Conservation (phyloP, 805 yeast genomes). For the Metschnikowia shivogae region DNA sequence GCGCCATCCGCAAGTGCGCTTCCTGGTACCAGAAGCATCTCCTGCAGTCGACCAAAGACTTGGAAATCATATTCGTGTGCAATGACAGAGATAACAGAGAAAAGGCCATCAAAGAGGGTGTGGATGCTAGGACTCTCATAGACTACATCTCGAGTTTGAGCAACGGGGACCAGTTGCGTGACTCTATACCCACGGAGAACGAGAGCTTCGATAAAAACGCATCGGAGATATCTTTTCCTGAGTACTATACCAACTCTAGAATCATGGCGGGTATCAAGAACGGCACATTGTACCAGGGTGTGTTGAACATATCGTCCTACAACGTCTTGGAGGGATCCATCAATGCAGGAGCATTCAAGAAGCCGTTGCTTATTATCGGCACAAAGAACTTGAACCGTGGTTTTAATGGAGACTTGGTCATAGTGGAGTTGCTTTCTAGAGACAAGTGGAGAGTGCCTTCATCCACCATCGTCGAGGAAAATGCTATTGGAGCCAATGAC, state of each 20-base stretch:
- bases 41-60: constrained; percentile 26
- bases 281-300: constrained; percentile 86
- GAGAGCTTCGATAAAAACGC: constrained; percentile 35
- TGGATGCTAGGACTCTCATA: constrained; percentile 53
- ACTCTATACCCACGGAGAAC: constrained; percentile 63
- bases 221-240: constrained; percentile 61
- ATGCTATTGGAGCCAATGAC: constrained; percentile 53
- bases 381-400: constrained; percentile 83
- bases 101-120: constrained; percentile 51
- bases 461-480: constrained; percentile 73
- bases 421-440: constrained; percentile 83
- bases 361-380: constrained; percentile 80
- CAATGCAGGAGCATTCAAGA: constrained; percentile 63
- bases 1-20: constrained; percentile 77
- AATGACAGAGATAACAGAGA: constrained; percentile 68
- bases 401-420: constrained; percentile 87
- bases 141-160: constrained; percentile 71
- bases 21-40: constrained; percentile 73
- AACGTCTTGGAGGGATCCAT: constrained; percentile 87
- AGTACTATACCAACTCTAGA: constrained; percentile 75
- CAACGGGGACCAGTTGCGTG: constrained; percentile 69
- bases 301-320: constrained; percentile 73
- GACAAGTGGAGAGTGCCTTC: constrained; percentile 87
- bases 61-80: constrained; percentile 60
- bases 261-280: constrained; percentile 86